phyloP scores from a whole-genome alignment of 352 stramenopile species.

The Blastocystis sp. region DNA sequence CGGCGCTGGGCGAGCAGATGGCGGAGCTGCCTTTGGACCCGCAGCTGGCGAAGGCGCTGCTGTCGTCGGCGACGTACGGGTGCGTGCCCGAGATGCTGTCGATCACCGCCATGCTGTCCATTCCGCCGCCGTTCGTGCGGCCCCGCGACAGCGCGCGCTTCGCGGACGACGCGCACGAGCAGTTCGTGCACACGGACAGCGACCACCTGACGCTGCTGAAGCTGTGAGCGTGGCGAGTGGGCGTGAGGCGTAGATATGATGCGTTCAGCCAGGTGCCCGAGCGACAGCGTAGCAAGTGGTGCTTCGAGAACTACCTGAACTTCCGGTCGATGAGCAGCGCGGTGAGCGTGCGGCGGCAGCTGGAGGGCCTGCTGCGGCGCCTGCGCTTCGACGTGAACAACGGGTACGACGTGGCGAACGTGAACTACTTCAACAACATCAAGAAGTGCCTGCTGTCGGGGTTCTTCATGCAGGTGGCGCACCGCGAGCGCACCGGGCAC shows the following conservation, averaged over 20 bases:
- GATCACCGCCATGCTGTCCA: slow-evolving; percentile 93
- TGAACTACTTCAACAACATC: slow-evolving; percentile 88
- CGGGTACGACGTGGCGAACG: slow-evolving; percentile 71
- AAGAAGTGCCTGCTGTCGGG: slow-evolving; percentile 86
- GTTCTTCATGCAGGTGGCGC: slow-evolving; percentile 97
- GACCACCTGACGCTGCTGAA: slow-evolving; percentile 97
- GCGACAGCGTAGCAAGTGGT: slow-evolving; percentile 81
- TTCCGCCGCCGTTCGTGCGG: slow-evolving; percentile 88
- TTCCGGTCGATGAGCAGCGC: slow-evolving; percentile 82
- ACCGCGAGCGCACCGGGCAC: slow-evolving; percentile 81
- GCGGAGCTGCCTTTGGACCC: too few relatives aligned
- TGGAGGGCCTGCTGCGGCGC: slow-evolving; percentile 80
- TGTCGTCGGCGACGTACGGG: slow-evolving; percentile 87
- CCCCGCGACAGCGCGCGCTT: slow-evolving; percentile 91
- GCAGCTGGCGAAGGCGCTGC: slow-evolving; percentile 85
- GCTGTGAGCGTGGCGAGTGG: slow-evolving; percentile 77
- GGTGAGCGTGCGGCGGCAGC: slow-evolving; percentile 90
- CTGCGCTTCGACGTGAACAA: slow-evolving; percentile 76
- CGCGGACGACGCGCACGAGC: slow-evolving; percentile 91
- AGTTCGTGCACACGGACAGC: slow-evolving; percentile 73
- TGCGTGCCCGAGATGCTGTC: slow-evolving; percentile 82
- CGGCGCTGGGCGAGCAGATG: too few relatives aligned
- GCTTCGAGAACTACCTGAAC: slow-evolving; percentile 97
- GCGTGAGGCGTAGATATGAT: background rate
- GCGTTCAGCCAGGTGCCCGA: slow-evolving; percentile 34